Conservation (phyloP, 2,329 filamentous ascomycete genomes). For the Fusarium udum region DNA sequence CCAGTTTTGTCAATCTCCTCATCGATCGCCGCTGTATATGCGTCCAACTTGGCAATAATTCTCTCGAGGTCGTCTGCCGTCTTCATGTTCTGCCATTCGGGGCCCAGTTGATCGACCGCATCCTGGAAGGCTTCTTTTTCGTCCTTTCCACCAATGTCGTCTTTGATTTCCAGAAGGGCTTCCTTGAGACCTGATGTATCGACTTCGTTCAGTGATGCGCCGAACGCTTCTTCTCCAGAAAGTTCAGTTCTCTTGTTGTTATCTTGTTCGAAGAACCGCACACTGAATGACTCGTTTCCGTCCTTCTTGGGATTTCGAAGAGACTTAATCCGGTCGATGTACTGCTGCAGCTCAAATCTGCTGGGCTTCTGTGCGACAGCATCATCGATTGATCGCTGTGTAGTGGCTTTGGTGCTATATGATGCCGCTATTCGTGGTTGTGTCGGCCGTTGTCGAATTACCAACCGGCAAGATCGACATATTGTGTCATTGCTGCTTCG, state of each 20-base stretch:
- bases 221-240: conserved; percentile 52
- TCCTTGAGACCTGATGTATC: conserved; percentile 50
- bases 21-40: conserved; percentile 50
- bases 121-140: conserved; percentile 49
- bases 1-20: conserved; percentile 47
- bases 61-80: conserved; percentile 49
- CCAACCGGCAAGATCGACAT: conserved; percentile 51
- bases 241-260: conserved; percentile 51
- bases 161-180: conserved; percentile 52
- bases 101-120: conserved; percentile 49
- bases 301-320: conserved; percentile 35
- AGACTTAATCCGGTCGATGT: conserved; percentile 43
- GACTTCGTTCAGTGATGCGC: conserved; percentile 49
- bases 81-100: conserved; percentile 44
- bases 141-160: conserved; percentile 48
- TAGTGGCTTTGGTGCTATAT: conserved; percentile 45
- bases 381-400: conserved; percentile 23
- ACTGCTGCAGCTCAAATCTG: conserved; percentile 41
- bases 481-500: conserved; percentile 48
- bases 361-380: conserved; percentile 39
- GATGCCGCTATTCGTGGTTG: conserved; percentile 43
- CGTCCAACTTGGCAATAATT: conserved; percentile 47
- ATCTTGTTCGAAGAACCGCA: conserved; percentile 61
- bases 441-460: conserved; percentile 42
- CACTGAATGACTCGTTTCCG: conserved; percentile 41